A percentile compares a stretch with the other conserved stretches of the same genome.
phyloP scores from a whole-genome alignment of 208 protist genomes.

The Porcisia hertigi region DNA sequence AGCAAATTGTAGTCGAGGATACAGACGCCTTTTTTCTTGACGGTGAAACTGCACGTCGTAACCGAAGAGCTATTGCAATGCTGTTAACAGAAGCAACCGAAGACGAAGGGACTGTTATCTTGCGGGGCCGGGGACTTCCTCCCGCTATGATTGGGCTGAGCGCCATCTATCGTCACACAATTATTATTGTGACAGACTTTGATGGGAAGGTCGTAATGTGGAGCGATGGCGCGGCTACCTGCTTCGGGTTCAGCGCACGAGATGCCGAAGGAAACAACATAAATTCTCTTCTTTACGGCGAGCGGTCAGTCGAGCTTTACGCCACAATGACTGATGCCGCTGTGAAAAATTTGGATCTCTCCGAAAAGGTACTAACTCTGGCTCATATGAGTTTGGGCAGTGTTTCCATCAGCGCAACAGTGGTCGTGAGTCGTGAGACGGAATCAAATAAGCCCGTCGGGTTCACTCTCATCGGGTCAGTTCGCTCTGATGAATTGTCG shows the following conservation, averaged over 20 bases:
- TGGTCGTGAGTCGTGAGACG: slow-evolving; percentile 39
- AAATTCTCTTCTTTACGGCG: slow-evolving; percentile 58
- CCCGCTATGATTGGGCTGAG: slow-evolving; percentile 36
- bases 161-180: slow-evolving; percentile 43
- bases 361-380: slow-evolving; percentile 43
- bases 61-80: slow-evolving; percentile 32
- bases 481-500: slow-evolving; percentile 49
- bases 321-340: slow-evolving; percentile 56
- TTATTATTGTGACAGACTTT: slow-evolving; percentile 52
- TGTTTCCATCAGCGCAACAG: slow-evolving; percentile 46
- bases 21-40: slow-evolving; percentile 30
- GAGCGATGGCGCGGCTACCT: slow-evolving; percentile 51
- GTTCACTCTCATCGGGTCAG: slow-evolving; percentile 56
- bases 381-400: slow-evolving; percentile 59
- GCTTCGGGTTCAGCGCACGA: slow-evolving; percentile 49
- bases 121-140: slow-evolving; percentile 38
- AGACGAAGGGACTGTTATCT: slow-evolving; percentile 44
- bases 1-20: slow-evolving; percentile 5
- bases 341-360: slow-evolving; percentile 48
- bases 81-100: slow-evolving; percentile 50
- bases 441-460: slow-evolving; percentile 44
- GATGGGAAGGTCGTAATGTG: slow-evolving; percentile 57
- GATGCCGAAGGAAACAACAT: slow-evolving; percentile 66
- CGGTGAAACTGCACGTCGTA: slow-evolving; percentile 25
- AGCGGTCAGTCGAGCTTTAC: slow-evolving; percentile 62